phyloP scores from a whole-genome alignment of 495 filamentous ascomycete species.

The Saxispiralis lemnorum region DNA sequence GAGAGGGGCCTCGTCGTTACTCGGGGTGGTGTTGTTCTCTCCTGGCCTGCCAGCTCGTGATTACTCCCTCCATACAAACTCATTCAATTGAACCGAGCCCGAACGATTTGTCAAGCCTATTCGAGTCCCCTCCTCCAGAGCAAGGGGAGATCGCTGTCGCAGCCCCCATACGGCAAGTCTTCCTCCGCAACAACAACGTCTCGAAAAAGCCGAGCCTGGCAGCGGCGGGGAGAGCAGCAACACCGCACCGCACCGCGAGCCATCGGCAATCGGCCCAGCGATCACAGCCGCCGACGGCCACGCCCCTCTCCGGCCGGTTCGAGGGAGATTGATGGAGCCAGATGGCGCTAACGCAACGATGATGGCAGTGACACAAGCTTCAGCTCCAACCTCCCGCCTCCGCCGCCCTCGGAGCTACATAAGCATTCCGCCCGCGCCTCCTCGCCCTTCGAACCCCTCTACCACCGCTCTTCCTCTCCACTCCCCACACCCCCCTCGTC shows the following conservation, averaged over 20 bases:
- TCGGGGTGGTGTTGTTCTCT: no score
- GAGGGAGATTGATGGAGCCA: neutral
- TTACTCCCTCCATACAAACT: no score
- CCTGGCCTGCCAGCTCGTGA: no score
- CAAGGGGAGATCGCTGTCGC: neutral
- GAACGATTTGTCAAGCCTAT: no score
- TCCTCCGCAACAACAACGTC: neutral
- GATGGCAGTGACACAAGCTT: neutral
- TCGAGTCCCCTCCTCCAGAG: no score
- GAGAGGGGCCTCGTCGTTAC: no score
- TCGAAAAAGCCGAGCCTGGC: neutral
- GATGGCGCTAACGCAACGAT: slow-evolving; percentile 3
- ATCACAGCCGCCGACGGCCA: no score
- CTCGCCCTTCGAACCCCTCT: neutral
- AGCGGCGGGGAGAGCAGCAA: no score
- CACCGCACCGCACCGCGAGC: no score
- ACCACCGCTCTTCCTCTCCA: neutral
- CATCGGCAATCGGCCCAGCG: neutral
- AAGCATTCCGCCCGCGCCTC: neutral
- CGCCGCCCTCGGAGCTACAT: neutral
- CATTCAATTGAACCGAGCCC: no score
- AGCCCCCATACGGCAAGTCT: neutral
- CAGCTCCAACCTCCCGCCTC: neutral
- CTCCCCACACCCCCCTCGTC: neutral
- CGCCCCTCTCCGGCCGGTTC: neutral